phyloP scores from a whole-genome alignment of 2,329 filamentous ascomycete genomes.

The Xenoacremonium recifei region DNA sequence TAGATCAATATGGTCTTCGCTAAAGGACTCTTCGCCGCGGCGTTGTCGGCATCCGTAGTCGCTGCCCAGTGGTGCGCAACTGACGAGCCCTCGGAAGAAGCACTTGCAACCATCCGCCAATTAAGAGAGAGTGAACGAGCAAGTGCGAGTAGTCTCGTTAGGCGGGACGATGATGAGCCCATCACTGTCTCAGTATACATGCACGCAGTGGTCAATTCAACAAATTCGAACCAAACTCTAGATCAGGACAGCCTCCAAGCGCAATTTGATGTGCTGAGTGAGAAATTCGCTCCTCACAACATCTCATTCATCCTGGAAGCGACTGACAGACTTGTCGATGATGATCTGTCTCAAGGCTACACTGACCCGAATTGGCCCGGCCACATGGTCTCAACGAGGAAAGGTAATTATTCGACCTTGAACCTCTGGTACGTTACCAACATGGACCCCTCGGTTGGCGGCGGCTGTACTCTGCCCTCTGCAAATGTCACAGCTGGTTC shows the following conservation, averaged over 20 bases:
- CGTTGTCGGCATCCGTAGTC: not conserved
- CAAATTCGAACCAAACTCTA: not conserved
- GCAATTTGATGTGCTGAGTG: not conserved
- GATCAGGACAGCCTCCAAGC: not conserved
- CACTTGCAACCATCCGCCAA: not conserved
- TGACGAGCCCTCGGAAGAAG: not conserved
- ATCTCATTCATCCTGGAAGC: not conserved
- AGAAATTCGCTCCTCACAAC: not conserved
- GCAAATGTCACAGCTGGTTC: conserved; percentile 19
- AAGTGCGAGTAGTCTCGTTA: not conserved
- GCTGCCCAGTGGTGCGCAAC: not conserved
- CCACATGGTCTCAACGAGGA: not conserved
- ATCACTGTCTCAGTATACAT: not conserved
- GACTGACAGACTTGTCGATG: not conserved
- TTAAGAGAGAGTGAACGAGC: not conserved
- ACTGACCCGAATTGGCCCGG: not conserved
- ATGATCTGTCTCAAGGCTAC: not conserved
- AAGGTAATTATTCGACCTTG: conserved; percentile 34
- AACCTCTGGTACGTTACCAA: conserved; percentile 39
- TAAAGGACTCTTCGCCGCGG: not conserved
- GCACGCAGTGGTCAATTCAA: not conserved
- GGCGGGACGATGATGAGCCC: not conserved
- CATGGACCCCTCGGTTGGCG: conserved; percentile 19
- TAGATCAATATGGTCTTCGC: not conserved
- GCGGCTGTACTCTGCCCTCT: conserved; percentile 43